Evolutionary conservation across 768 basidiomycete genomes (phyloP).

Genomic region (Hemileccinum impolitum): DNA sequence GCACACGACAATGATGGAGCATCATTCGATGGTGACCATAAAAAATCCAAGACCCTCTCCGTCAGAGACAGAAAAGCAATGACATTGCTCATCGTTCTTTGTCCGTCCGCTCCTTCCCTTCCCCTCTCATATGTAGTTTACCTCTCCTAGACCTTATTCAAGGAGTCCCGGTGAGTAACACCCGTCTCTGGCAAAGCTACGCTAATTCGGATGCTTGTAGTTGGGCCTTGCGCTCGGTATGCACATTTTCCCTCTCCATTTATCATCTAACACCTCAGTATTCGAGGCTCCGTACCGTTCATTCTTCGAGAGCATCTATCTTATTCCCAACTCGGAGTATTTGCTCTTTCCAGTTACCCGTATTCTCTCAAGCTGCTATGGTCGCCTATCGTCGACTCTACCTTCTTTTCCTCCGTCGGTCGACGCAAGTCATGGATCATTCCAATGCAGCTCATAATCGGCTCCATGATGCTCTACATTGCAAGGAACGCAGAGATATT

Average conservation of each 20-base stretch:
- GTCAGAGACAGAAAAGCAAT: slow-evolving; percentile 81
- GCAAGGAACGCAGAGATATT: slow-evolving; percentile 71
- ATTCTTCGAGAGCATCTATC: slow-evolving; percentile 92
- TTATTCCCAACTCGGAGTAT: slow-evolving; percentile 94
- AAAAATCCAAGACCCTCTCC: slow-evolving; percentile 52
- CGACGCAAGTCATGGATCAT: slow-evolving; percentile 98
- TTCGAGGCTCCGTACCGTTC: slow-evolving; percentile 89
- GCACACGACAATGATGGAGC: slow-evolving; percentile 37
- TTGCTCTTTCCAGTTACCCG: slow-evolving; percentile 89
- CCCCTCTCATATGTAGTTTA: slow-evolving; percentile 13
- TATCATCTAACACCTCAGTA: slow-evolving; percentile 5
- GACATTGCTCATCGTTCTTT: slow-evolving; percentile 79
- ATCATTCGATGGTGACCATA: slow-evolving; percentile 31
- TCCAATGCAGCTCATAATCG: slow-evolving; percentile 92
- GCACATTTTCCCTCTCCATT: slow-evolving; percentile 10
- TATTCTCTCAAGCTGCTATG: slow-evolving; percentile 96
- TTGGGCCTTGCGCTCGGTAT: slow-evolving; percentile 85
- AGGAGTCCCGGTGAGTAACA: slow-evolving; percentile 76
- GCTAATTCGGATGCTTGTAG: slow-evolving; percentile 34
- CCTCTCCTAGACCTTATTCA: slow-evolving; percentile 64
- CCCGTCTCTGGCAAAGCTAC: slow-evolving; percentile 7
- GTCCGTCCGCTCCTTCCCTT: slow-evolving; percentile 47
- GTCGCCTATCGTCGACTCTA: slow-evolving; percentile 96
- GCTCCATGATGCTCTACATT: slow-evolving; percentile 75
- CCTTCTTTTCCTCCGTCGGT: slow-evolving; percentile 79